phyloP scores from a whole-genome alignment of 768 basidiomycete species.

The Auriscalpium microsporum region DNA sequence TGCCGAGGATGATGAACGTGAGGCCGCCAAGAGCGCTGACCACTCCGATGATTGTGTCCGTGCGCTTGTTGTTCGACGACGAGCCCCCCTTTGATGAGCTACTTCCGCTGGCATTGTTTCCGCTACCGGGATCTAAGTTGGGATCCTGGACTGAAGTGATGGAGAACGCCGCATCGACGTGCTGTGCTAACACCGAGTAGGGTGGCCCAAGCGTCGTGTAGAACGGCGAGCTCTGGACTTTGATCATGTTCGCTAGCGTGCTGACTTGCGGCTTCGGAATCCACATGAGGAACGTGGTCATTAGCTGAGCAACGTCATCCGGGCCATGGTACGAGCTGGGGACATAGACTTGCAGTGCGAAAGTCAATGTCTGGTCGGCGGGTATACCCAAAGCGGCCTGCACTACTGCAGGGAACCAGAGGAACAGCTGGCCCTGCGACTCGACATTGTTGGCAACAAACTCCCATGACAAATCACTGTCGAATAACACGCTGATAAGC shows the following conservation, averaged over 20 bases:
- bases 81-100: conserved; percentile 15
- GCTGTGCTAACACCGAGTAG: conserved; percentile 51
- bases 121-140: conserved; percentile 14
- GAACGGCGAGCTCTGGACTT: conserved; percentile 49
- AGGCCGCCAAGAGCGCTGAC: conserved; percentile 76
- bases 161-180: conserved; percentile 63
- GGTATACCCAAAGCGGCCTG: conserved; percentile 35
- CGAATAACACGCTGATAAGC: conserved; percentile 60
- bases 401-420: conserved; percentile 50
- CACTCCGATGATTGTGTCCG: conserved; percentile 88
- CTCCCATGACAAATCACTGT: conserved; percentile 50
- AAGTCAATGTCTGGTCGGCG: conserved; percentile 32
- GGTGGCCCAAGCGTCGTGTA: conserved; percentile 41
- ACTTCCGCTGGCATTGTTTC: conserved; percentile 11
- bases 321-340: conserved; percentile 47
- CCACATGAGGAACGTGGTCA: conserved; percentile 66
- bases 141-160: conserved; percentile 40
- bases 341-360: conserved; percentile 61
- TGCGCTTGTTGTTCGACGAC: conserved; percentile 40
- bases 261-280: conserved; percentile 50
- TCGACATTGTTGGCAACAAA: conserved; percentile 53
- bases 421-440: conserved; percentile 72
- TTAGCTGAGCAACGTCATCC: conserved; percentile 39
- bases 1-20: conserved; percentile 61
- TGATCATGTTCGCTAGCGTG: conserved; percentile 57